A percentile compares a stretch with the other conserved stretches of the same genome.
Evolutionary conservation across 2,329 filamentous ascomycete species (phyloP).

Genomic region (Cladosporium sp.): DNA sequence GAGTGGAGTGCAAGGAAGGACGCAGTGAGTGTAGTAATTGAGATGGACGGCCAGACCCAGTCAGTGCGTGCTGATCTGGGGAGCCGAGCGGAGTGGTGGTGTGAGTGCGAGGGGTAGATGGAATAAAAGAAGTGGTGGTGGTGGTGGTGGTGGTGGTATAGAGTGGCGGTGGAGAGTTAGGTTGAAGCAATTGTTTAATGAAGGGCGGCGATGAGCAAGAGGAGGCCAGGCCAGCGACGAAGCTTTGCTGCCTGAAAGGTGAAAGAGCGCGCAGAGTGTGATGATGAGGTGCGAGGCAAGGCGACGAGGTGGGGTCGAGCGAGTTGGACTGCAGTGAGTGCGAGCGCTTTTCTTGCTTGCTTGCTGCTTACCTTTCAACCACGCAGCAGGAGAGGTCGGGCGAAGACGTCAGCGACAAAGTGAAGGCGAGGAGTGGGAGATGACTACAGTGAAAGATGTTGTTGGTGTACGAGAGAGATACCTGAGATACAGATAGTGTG

Average conservation of each 20-base stretch:
- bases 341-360: not conserved
- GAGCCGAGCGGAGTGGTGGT: not conserved
- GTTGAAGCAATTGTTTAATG: not conserved
- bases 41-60: conserved; percentile 2
- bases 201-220: not conserved
- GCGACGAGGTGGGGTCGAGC: not conserved
- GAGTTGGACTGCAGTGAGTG: not conserved
- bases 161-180: not conserved
- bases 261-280: not conserved
- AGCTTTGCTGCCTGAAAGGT: not conserved
- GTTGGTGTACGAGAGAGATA: not conserved
- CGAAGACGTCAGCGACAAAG: not conserved
- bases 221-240: not conserved
- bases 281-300: not conserved
- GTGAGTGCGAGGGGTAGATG: not conserved
- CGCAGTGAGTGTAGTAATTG: not conserved
- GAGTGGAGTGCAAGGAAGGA: not conserved
- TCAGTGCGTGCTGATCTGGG: not conserved
- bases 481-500: not conserved
- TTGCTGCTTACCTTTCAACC: not conserved
- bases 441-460: not conserved
- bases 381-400: not conserved
- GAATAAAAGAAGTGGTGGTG: not conserved
- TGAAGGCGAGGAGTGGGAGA: not conserved
- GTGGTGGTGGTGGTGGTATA: not conserved